Percentiles rank a stretch among this genome's conserved stretches.
Conservation (phyloP, 306 rosid species). For the Cucurbita moschata region DNA sequence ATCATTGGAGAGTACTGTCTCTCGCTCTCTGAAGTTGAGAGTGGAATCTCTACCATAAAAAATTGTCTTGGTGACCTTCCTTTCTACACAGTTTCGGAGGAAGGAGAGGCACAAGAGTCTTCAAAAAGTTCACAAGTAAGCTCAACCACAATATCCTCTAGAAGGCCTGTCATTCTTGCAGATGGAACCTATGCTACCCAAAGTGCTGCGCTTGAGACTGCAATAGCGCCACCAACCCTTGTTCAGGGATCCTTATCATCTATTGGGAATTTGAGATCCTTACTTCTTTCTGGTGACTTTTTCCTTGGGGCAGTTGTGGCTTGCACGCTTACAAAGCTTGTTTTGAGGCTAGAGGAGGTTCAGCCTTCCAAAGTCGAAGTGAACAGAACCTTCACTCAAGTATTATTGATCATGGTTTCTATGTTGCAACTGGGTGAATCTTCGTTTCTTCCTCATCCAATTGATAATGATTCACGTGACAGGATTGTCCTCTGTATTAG, state of each 20-base stretch:
- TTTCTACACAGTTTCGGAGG: constrained; percentile 62
- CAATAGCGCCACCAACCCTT: constrained; percentile 70
- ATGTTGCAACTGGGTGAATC: constrained; percentile 91
- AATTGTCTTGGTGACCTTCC: constrained; percentile 96
- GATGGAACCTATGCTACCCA: constrained; percentile 99
- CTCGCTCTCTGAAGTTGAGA: constrained; percentile 85
- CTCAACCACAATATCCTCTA: constrained; percentile 64
- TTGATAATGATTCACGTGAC: constrained; percentile 76
- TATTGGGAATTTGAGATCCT: constrained; percentile 72
- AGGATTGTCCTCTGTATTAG: constrained; percentile 76
- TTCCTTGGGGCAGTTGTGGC: constrained; percentile 84
- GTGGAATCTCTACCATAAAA: constrained; percentile 59
- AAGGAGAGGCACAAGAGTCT: constrained; percentile 57
- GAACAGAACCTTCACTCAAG: constrained; percentile 47
- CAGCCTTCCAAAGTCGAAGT: constrained; percentile 81
- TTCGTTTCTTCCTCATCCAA: constrained; percentile 71
- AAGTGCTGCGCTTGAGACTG: constrained; percentile 92
- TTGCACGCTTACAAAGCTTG: constrained; percentile 76
- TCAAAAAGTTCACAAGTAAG: constrained; percentile 35
- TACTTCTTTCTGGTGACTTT: constrained; percentile 88
- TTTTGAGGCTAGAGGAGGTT: constrained; percentile 84
- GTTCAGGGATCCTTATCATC: constrained; percentile 71
- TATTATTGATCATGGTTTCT: constrained; percentile 69
- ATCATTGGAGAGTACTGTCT: constrained; percentile 85
- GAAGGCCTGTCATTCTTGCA: constrained; percentile 88